Conservation (phyloP, 2,329 filamentous ascomycete species). For the Pseudogymnoascus sp. region DNA sequence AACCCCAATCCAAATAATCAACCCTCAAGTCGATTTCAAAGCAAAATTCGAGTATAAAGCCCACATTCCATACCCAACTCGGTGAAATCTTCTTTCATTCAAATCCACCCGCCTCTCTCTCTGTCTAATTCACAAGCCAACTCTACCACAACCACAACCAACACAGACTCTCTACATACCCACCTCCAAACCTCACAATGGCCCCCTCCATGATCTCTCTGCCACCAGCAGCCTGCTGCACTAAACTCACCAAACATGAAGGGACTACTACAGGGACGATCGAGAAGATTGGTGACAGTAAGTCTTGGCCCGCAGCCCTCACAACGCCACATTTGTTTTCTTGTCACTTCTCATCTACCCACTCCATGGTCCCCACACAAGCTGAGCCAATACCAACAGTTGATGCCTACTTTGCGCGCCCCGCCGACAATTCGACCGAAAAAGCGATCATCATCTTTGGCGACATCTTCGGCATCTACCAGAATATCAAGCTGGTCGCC, state of each 20-base stretch:
- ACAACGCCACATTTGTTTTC: neutral
- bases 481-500: slow-evolving; percentile 57
- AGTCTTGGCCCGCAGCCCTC: slow-evolving; percentile 1
- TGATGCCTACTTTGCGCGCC: slow-evolving; percentile 8
- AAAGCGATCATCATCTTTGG: slow-evolving; percentile 31
- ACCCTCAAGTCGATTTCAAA: neutral
- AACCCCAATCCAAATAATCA: neutral
- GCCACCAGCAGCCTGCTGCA: slow-evolving; percentile 7
- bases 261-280: neutral
- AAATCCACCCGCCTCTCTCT: neutral
- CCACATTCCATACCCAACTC: neutral
- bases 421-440: neutral
- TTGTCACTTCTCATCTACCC: neutral
- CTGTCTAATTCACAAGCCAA: neutral
- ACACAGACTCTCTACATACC: neutral
- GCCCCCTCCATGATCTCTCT: neutral
- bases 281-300: slow-evolving; percentile 11
- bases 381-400: slow-evolving; percentile 5
- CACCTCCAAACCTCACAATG: neutral
- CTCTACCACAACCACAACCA: neutral
- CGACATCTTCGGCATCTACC: slow-evolving; percentile 33
- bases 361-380: neutral
- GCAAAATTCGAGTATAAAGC: neutral
- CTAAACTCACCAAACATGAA: slow-evolving; percentile 3
- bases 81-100: neutral